Base-by-base conservation (phyloP, 441 rosid species). In the Geranium incanum region DNA sequence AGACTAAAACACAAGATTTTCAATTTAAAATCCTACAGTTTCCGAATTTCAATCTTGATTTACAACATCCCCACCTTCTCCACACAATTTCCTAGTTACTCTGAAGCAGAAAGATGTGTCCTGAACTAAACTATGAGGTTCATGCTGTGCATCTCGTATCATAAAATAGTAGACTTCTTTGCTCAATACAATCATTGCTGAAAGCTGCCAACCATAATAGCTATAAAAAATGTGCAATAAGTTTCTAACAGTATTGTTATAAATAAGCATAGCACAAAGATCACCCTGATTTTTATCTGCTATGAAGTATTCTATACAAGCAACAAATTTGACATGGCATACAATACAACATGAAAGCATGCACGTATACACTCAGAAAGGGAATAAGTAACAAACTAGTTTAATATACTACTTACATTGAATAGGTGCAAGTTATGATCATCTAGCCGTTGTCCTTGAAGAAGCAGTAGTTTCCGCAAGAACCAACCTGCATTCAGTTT, bases 401-500 rank as follows among this genome's bases (percentile, higher is more conserved):
- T 19, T 60, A 60, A 18, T 60, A 16, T 60, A 60, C 4, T 68
- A 68, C 90, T 89, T 80, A 89, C 95, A 70, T 83, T 85, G 80
- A 87, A 82, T 39, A 81, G 67, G 39, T 45, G 75, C 71, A 80
- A 36, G 77, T 75, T 75, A 69, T 78, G 68, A 64, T 81, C 75
- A 60, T 70, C 71, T 45, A 84, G 86, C 70, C 43, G 72, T 71
- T 66, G 76, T 77, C 79, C 84, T 72, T 79, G 81, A 64, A 75
- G 67, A 43, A 72, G 13, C 77, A 86, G 75, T 41, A 85, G 78
- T 74, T 84, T 84, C 73, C 41, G 71, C 75, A 89, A 52, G 70
- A 87, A 75, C 91, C 90, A 87, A 64, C 87, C 91, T 16, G 80
- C 74, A 72, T 86, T 84, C 89, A 80, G 80, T 70, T 75, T 78